Base-by-base conservation (phyloP, 1,284 basidiomycete species). In the Coniferiporia sulphurascens region DNA sequence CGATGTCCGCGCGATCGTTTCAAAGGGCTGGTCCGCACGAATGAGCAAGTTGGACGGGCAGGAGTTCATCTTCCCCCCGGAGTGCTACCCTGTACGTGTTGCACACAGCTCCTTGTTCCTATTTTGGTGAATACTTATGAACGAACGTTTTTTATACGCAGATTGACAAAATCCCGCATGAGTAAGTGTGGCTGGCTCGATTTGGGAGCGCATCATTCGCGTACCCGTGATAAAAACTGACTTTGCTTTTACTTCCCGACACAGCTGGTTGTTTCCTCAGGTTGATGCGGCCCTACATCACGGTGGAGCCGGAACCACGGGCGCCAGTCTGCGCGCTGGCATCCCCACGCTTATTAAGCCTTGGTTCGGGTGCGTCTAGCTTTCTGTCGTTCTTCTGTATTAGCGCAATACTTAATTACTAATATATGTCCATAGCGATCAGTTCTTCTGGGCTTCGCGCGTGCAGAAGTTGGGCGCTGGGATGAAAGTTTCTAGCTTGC, bases 291-390 rank as follows among this genome's bases (percentile, higher is more conserved):
- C 83, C 0, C 62, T 87, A 52, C 84, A 89, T 72, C 86, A 89
- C 67, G 87, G 87, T 41, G 87, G 87, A 19, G 87, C 87, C 1
- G 87, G 87, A 32, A 90, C 87, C 0, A 88, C 86, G 0, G 85
- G 85, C 0, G 85, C 85, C 6, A 83, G 80, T 64, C 71, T 87
- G 36, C 72, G 86, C 62, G 86, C 87, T 15, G 90, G 89, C 0
- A 77, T 89, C 43, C 89, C 89, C 1, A 91, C 89, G 1, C 72
- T 91, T 48, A 88, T 92, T 67, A 85, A 86, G 65, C 85, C 85
- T 3, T 87, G 83, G 81, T 87, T 87, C 59, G 79, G 76, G 62
- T 72, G 63, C 50, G 61, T 55, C 21, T 32, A 12, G 6, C 4
- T 21, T 19, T 21, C 13, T 41, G 17, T 13, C 10, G 34, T 27